phyloP scores from a whole-genome alignment of 208 protist species.

The Acanthamoeba healyi region DNA sequence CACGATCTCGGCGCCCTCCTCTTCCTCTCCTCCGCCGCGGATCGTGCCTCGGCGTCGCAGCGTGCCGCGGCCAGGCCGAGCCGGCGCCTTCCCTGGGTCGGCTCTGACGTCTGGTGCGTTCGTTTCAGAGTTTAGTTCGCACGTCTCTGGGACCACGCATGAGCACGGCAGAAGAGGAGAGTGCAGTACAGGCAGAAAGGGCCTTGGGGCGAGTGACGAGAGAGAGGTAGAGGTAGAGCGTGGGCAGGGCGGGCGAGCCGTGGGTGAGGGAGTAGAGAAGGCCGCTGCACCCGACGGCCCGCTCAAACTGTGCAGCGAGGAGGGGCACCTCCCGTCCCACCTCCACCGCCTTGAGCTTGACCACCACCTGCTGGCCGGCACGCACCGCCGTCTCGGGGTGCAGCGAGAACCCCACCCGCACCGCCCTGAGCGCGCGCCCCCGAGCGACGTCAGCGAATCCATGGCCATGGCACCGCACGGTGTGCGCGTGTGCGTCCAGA shows the following conservation, averaged over 20 bases:
- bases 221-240: not conserved
- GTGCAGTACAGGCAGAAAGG: not conserved
- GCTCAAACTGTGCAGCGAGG: constrained; percentile 1
- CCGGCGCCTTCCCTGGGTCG: not conserved
- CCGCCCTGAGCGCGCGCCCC: not conserved
- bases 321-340: constrained; percentile 19
- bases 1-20: not conserved
- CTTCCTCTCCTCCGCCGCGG: not conserved
- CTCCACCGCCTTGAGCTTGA: constrained; percentile 5
- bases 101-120: not conserved
- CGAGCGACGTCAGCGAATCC: too few relatives aligned
- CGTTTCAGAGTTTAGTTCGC: too few relatives aligned
- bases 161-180: not conserved
- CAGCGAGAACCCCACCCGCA: constrained; percentile 32
- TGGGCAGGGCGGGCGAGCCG: constrained; percentile 15
- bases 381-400: not conserved
- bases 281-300: not conserved
- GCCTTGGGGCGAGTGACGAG: constrained; percentile 22
- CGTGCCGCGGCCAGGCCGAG: not conserved
- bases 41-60: not conserved
- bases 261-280: constrained; percentile 5
- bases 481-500: too few relatives aligned
- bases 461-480: too few relatives aligned
- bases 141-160: too few relatives aligned
- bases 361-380: constrained; percentile 17